Percentiles rank a stretch among this genome's conserved stretches.
phyloP scores from a whole-genome alignment of 805 yeast genomes.

The Candida orba region DNA sequence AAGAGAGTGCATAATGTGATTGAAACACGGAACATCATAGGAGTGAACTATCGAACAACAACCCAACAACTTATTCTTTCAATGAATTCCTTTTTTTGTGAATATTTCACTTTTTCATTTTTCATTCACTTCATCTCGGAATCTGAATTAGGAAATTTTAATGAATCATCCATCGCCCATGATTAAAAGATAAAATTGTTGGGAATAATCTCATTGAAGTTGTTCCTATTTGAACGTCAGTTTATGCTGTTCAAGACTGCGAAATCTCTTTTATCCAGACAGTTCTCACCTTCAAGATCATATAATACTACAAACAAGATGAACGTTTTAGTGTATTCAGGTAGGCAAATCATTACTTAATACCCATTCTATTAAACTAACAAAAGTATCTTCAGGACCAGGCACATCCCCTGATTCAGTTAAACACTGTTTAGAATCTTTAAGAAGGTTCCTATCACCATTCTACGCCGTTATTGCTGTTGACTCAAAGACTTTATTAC shows the following conservation, averaged over 20 bases:
- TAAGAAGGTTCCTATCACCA: constrained; percentile 72
- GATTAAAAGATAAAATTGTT: neutral
- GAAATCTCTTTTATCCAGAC: neutral
- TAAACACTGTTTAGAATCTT: constrained; percentile 71
- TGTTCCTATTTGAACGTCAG: neutral
- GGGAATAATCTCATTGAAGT: neutral
- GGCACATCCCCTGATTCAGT: constrained; percentile 88
- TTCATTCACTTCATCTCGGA: neutral
- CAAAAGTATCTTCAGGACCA: constrained; percentile 35
- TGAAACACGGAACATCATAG: neutral
- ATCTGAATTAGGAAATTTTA: neutral
- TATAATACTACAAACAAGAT: constrained; percentile 25
- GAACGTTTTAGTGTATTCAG: constrained; percentile 72
- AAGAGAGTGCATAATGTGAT: neutral
- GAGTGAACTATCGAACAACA: neutral
- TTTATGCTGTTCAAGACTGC: constrained; percentile 1
- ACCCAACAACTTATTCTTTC: neutral
- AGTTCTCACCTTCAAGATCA: neutral
- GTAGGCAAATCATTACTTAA: constrained; percentile 18
- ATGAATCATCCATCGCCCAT: neutral
- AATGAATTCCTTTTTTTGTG: neutral
- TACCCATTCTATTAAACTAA: neutral
- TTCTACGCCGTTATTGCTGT: constrained; percentile 79
- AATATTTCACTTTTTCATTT: neutral
- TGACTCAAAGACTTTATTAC: constrained; percentile 49